Conservation (phyloP, 164 flowering plant species). For the Magnolia sinica region DNA sequence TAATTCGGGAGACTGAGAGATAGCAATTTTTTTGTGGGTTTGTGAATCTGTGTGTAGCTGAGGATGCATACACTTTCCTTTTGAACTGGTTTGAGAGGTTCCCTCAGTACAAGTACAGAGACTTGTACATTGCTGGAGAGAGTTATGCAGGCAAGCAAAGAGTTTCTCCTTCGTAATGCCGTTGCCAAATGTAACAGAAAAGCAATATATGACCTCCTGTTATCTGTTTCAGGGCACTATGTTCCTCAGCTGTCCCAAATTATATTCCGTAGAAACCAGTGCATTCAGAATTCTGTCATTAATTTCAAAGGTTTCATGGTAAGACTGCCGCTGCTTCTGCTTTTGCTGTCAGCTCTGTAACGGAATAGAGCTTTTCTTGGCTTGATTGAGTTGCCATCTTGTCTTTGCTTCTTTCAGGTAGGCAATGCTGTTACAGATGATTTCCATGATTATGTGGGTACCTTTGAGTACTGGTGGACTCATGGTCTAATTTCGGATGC, state of each 20-base stretch:
- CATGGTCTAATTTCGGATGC: constrained; percentile 93
- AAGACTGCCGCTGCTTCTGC: constrained; percentile 5
- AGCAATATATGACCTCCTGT: neutral
- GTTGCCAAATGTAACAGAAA: neutral
- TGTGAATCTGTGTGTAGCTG: constrained; percentile 58
- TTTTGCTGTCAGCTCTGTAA: neutral
- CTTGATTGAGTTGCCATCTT: neutral
- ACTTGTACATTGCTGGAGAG: constrained; percentile 94
- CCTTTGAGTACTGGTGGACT: constrained; percentile 98
- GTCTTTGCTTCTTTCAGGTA: constrained; percentile 43
- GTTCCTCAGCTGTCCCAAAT: constrained; percentile 90
- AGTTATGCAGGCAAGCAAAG: constrained; percentile 84
- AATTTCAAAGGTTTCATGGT: constrained; percentile 95
- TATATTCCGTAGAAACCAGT: constrained; percentile 63
- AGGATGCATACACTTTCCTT: constrained; percentile 85
- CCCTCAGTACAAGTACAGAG: constrained; percentile 90
- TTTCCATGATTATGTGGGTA: constrained; percentile 80
- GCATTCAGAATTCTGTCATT: constrained; percentile 55
- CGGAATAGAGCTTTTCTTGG: neutral
- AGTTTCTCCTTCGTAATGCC: neutral
- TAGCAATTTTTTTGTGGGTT: neutral
- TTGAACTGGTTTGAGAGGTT: constrained; percentile 89
- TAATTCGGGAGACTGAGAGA: neutral
- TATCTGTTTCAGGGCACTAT: constrained; percentile 75
- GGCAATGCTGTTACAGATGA: constrained; percentile 98